These are phyloP conservation scores for Peniophora sp. DNA, from an alignment of 1,284 basidiomycete species.

Conservation along the genomic window DNA sequence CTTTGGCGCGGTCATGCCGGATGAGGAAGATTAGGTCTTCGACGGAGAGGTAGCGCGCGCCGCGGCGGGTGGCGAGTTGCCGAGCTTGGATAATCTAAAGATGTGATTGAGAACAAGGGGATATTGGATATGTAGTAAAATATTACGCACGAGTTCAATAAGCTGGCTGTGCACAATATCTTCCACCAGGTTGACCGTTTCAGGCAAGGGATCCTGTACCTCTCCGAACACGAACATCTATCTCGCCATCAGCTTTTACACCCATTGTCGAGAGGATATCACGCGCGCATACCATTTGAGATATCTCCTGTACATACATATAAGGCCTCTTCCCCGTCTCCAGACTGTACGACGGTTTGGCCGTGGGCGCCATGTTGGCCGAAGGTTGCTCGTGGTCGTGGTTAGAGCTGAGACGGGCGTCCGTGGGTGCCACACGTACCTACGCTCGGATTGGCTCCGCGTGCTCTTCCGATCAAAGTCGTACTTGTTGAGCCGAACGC, in stretches of 20 bases:
- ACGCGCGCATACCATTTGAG: conserved; percentile 56
- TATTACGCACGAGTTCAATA: conserved; percentile 73
- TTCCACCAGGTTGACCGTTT: conserved; percentile 89
- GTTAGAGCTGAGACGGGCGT: conserved; percentile 21
- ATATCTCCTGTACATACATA: conserved; percentile 75
- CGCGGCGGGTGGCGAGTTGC: conserved; percentile 72
- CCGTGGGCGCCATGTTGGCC: conserved; percentile 1
- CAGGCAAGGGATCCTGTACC: conserved; percentile 82
- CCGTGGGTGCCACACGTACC: conserved; percentile 12
- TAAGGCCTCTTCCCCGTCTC: conserved; percentile 34
- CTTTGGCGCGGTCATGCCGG: conserved; percentile 89
- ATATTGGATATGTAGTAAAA: background rate
- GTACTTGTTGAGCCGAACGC: too few relatives aligned
- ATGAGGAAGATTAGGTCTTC: conserved; percentile 98
- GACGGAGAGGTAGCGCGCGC: conserved; percentile 79
- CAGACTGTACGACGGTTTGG: too few relatives aligned
- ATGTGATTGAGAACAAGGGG: background rate
- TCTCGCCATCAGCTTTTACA: background rate
- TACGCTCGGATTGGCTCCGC: too few relatives aligned
- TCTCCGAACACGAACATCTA: conserved; percentile 98
- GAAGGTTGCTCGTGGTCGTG: conserved; percentile 17
- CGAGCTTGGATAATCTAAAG: conserved; percentile 85
- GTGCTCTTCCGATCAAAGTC: too few relatives aligned
- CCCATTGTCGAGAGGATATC: background rate
- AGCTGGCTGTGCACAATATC: conserved; percentile 93